These are phyloP conservation scores for Fusarium sp. DNA, from an alignment of 2,329 filamentous ascomycete genomes.

Conservation along the genomic window DNA sequence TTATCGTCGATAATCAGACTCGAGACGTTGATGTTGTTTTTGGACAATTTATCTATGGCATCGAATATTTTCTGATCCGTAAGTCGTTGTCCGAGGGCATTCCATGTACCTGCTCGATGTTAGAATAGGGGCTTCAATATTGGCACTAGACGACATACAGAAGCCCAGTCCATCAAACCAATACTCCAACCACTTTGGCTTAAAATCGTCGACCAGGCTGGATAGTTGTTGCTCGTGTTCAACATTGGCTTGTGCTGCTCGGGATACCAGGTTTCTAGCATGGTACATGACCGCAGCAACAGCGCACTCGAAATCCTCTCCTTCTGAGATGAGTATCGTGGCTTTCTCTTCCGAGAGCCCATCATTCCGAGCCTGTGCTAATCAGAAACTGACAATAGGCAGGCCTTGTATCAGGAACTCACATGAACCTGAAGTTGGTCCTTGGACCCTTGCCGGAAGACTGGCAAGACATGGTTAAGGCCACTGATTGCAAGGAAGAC, in stretches of 20 bases:
- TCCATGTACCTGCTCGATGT: slow-evolving; percentile 76
- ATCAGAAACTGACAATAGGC: slow-evolving; percentile 16
- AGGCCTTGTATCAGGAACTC: slow-evolving; percentile 4
- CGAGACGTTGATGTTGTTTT: slow-evolving; percentile 76
- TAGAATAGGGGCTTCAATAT: slow-evolving; percentile 10
- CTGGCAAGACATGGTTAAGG: slow-evolving; percentile 71
- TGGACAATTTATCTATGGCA: slow-evolving; percentile 74
- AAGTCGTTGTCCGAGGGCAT: slow-evolving; percentile 82
- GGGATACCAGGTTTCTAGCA: slow-evolving; percentile 65
- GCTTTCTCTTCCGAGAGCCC: slow-evolving; percentile 61
- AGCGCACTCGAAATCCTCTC: slow-evolving; percentile 75
- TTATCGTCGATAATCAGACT: slow-evolving; percentile 97
- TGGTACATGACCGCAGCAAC: slow-evolving; percentile 87
- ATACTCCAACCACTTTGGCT: slow-evolving; percentile 75
- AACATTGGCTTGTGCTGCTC: slow-evolving; percentile 53
- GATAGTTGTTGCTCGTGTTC: slow-evolving; percentile 57
- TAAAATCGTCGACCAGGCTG: slow-evolving; percentile 57
- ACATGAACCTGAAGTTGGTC: slow-evolving; percentile 74
- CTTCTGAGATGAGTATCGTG: slow-evolving; percentile 73
- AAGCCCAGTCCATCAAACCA: slow-evolving; percentile 95
- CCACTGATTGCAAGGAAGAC: slow-evolving; percentile 82
- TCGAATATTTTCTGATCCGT: slow-evolving; percentile 80
- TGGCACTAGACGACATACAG: slow-evolving; percentile 60
- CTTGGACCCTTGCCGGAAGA: slow-evolving; percentile 69
- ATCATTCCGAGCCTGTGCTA: slow-evolving; percentile 70